A percentile compares a stretch with the other conserved stretches of the same genome.
Evolutionary conservation across 345 rosid genomes (phyloP).

Genomic region (Iberis pinnata): DNA sequence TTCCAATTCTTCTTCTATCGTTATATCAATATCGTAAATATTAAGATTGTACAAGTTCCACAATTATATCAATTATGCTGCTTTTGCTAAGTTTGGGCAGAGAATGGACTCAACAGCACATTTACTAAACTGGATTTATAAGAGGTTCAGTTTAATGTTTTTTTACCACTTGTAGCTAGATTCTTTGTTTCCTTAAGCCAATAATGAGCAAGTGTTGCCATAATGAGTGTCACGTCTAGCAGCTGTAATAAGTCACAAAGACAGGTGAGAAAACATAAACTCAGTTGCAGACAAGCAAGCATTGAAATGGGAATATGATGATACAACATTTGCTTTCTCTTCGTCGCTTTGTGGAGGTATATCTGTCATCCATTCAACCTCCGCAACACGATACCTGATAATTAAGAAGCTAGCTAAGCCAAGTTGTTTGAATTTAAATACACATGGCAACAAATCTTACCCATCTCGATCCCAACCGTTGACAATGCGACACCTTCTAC

Average conservation of each 20-base stretch:
- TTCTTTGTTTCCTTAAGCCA: slow-evolving; percentile 70
- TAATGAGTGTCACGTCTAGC: slow-evolving; percentile 49
- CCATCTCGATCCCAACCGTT: slow-evolving; percentile 94
- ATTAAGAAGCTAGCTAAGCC: too few species aligned
- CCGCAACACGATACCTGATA: slow-evolving; percentile 86
- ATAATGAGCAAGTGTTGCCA: slow-evolving; percentile 55
- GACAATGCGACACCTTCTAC: slow-evolving; percentile 67
- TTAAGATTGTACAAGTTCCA: slow-evolving; percentile 5
- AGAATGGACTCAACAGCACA: too few species aligned
- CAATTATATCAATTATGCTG: too few species aligned
- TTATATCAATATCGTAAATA: slow-evolving; percentile 6
- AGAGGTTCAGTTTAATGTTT: neutral
- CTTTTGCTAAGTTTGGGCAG: too few species aligned
- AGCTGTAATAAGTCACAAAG: slow-evolving; percentile 46
- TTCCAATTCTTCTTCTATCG: slow-evolving; percentile 65
- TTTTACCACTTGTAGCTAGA: slow-evolving; percentile 54
- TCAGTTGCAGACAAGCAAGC: neutral
- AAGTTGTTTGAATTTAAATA: too few species aligned
- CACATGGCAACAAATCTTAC: slow-evolving; percentile 52
- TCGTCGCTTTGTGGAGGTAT: slow-evolving; percentile 38
- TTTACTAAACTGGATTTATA: neutral
- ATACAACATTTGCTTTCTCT: slow-evolving; percentile 50
- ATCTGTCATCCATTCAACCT: slow-evolving; percentile 90
- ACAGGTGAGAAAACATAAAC: slow-evolving; percentile 3
- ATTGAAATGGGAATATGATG: neutral